phyloP scores from a whole-genome alignment of 371 early-diverging fungal genomes.

The Mucor saturninus region DNA sequence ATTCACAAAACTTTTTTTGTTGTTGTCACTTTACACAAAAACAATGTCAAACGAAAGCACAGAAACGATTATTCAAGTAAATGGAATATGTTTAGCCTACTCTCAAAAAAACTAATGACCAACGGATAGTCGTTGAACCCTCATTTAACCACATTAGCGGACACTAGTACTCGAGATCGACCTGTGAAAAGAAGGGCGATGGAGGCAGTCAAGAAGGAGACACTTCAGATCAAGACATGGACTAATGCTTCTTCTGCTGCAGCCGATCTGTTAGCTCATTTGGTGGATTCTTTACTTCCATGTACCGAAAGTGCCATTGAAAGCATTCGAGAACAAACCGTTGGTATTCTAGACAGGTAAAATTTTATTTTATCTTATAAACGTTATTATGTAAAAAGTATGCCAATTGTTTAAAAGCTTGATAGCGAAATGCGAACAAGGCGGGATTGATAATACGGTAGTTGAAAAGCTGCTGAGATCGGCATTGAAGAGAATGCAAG shows the following conservation, averaged over 20 bases:
- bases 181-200: slow-evolving; percentile 28
- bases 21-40: neutral
- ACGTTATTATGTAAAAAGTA: neutral
- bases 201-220: slow-evolving; percentile 22
- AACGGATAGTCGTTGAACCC: slow-evolving; percentile 12
- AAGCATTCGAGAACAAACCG: slow-evolving; percentile 32
- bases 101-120: neutral
- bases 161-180: slow-evolving; percentile 23
- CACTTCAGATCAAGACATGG: slow-evolving; percentile 9
- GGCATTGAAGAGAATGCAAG: neutral
- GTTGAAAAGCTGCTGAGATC: neutral
- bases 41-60: slow-evolving; percentile 1
- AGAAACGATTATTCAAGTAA: neutral
- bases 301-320: slow-evolving; percentile 36
- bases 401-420: slow-evolving; percentile 9
- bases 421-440: slow-evolving; percentile 3
- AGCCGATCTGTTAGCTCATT: slow-evolving; percentile 6
- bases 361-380: no score
- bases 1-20: neutral
- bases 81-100: neutral
- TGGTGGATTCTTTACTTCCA: slow-evolving; percentile 6
- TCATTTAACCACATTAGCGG: slow-evolving; percentile 13
- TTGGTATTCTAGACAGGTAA: slow-evolving; percentile 26
- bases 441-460: neutral
- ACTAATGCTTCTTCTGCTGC: slow-evolving; percentile 11